Evolutionary conservation across 2,329 filamentous ascomycete species (phyloP).

Genomic region (Microascus cirrosus): DNA sequence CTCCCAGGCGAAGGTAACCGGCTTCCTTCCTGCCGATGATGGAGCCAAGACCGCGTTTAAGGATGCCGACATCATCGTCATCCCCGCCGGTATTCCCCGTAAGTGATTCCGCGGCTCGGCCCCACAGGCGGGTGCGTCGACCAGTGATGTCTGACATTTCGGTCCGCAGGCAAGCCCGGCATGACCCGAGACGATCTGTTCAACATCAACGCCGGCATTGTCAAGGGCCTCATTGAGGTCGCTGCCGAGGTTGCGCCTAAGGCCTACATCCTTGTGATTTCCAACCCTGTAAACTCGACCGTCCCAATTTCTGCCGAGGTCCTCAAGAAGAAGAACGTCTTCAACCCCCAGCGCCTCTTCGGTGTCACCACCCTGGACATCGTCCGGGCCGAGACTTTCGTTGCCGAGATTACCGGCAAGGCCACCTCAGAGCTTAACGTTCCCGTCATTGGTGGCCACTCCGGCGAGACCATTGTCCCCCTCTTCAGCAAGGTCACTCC

Average conservation of each 20-base stretch:
- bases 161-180: slow-evolving; percentile 74
- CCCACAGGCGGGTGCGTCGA: background rate
- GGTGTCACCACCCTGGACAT: slow-evolving; percentile 98
- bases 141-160: background rate
- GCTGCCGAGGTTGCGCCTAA: slow-evolving; percentile 83
- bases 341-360: slow-evolving; percentile 91
- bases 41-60: slow-evolving; percentile 83
- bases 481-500: slow-evolving; percentile 89
- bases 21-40: slow-evolving; percentile 77
- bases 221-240: slow-evolving; percentile 83
- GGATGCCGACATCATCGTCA: slow-evolving; percentile 90
- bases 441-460: slow-evolving; percentile 93
- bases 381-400: slow-evolving; percentile 94
- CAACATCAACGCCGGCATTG: slow-evolving; percentile 98
- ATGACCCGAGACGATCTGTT: slow-evolving; percentile 99
- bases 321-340: slow-evolving; percentile 84
- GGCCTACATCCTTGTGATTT: slow-evolving; percentile 93
- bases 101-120: slow-evolving; percentile 24
- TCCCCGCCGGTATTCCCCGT: slow-evolving; percentile 97
- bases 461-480: slow-evolving; percentile 94
- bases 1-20: slow-evolving; percentile 72
- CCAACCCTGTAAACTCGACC: slow-evolving; percentile 98
- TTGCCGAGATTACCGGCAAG: slow-evolving; percentile 73
- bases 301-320: slow-evolving; percentile 96
- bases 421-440: slow-evolving; percentile 72